Percentiles rank a stretch among this genome's conserved stretches.
Conservation (phyloP, 352 stramenopile species). For the Globisporangium takayamanum region DNA sequence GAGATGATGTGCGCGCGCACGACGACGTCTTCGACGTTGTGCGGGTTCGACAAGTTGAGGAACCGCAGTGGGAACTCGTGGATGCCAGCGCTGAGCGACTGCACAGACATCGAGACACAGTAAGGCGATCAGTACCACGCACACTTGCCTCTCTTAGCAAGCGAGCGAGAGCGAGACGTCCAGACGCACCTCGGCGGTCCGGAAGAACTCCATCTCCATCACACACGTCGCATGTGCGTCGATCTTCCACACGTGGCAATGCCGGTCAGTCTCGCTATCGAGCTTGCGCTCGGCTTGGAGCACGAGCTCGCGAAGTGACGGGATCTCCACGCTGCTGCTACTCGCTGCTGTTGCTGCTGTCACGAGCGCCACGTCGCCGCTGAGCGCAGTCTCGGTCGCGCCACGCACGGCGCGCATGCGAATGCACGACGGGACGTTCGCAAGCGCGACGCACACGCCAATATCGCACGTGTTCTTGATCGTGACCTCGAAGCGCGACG, state of each 20-base stretch:
- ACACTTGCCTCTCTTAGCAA: not conserved
- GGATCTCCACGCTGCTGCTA: constrained; percentile 4
- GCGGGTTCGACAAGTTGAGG: constrained; percentile 74
- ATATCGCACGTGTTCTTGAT: constrained; percentile 73
- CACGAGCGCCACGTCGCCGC: constrained; percentile 3
- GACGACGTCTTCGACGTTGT: constrained; percentile 62
- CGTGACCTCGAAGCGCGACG: constrained; percentile 52
- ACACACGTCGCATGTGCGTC: constrained; percentile 35
- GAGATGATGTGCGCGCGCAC: constrained; percentile 76
- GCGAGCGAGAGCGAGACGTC: not conserved
- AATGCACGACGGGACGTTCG: constrained; percentile 51
- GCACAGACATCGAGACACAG: constrained; percentile 6
- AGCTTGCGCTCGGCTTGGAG: constrained; percentile 27
- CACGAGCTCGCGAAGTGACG: constrained; percentile 38
- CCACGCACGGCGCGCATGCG: constrained; percentile 31
- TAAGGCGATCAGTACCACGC: not conserved
- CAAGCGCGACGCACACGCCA: constrained; percentile 46
- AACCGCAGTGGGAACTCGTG: constrained; percentile 61
- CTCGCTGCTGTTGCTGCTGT: not conserved
- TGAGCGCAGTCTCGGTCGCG: constrained; percentile 23
- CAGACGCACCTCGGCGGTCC: constrained; percentile 47
- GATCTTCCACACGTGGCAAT: constrained; percentile 43
- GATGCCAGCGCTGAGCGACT: constrained; percentile 42
- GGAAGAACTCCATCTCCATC: constrained; percentile 65
- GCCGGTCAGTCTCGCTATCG: constrained; percentile 4